Evolutionary conservation across 768 basidiomycete species (phyloP).

Genomic region (Rhodotorula taiwanensis): DNA sequence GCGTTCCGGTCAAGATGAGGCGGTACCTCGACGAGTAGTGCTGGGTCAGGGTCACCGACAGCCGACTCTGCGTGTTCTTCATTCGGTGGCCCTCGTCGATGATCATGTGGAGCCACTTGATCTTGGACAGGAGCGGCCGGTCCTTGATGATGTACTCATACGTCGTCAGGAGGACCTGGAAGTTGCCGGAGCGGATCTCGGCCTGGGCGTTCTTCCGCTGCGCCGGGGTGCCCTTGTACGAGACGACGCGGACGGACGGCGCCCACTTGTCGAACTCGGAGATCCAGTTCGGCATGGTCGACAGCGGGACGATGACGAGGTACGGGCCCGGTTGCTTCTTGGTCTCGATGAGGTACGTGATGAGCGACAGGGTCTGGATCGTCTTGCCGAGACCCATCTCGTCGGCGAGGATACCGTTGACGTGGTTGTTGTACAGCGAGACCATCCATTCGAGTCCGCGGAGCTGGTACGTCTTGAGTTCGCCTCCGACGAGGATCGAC

Average conservation of each 20-base stretch:
- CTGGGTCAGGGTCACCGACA: constrained; percentile 53
- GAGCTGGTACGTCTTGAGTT: constrained; percentile 74
- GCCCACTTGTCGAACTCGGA: constrained; percentile 49
- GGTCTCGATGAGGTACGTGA: constrained; percentile 73
- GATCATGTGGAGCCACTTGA: constrained; percentile 77
- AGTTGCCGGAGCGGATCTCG: constrained; percentile 35
- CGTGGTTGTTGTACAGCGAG: constrained; percentile 41
- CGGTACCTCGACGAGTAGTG: constrained; percentile 75
- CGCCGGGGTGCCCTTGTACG: constrained; percentile 82
- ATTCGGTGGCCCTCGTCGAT: constrained; percentile 93
- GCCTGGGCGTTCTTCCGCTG: constrained; percentile 70
- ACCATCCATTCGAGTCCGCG: constrained; percentile 43
- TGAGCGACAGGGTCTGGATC: constrained; percentile 88
- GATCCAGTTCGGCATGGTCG: constrained; percentile 57
- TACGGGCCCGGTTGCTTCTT: constrained; percentile 65
- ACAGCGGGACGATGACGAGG: constrained; percentile 86
- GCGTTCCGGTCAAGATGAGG: constrained; percentile 93
- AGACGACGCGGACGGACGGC: constrained; percentile 59
- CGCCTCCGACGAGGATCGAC: constrained; percentile 71
- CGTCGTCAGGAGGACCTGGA: constrained; percentile 52
- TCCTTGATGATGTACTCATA: constrained; percentile 55
- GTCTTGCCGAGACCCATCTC: constrained; percentile 56
- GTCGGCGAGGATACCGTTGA: constrained; percentile 44
- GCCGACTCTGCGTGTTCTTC: constrained; percentile 85
- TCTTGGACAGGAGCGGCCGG: constrained; percentile 34